Evolutionary conservation across 2,329 filamentous ascomycete genomes (phyloP).

Genomic region (Aspergillus sp.): DNA sequence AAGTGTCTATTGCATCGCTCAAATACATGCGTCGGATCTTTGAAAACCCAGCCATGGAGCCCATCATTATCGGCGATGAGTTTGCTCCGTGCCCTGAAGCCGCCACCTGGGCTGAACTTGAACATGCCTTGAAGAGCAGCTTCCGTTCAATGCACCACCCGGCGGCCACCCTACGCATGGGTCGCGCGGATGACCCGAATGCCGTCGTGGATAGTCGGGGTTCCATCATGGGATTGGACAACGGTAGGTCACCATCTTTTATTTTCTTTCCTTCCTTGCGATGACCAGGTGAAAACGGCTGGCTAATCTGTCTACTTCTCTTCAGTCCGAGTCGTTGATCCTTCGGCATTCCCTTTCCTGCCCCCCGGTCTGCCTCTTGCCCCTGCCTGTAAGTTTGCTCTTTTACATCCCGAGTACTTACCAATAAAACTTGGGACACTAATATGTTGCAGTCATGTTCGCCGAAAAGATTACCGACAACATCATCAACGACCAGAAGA

Average conservation of each 20-base stretch:
- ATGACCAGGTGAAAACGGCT: too few relatives aligned
- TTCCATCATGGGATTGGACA: not conserved
- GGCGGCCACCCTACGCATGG: not conserved
- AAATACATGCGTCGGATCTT: not conserved
- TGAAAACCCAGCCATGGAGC: not conserved
- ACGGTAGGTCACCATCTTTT: not conserved
- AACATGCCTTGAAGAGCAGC: not conserved
- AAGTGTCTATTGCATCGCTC: not conserved
- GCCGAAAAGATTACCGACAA: not conserved
- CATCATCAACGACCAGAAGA: not conserved
- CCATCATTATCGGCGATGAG: not conserved
- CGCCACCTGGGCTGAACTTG: not conserved
- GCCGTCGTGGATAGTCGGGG: not conserved
- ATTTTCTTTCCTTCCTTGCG: too few relatives aligned
- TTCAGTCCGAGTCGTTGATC: not conserved
- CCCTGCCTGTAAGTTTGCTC: not conserved
- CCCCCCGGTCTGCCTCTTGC: not conserved
- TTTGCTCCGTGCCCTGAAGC: not conserved
- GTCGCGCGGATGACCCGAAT: not conserved
- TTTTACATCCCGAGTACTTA: accelerated
- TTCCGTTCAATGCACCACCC: not conserved
- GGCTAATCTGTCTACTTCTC: not conserved
- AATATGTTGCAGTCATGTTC: not conserved
- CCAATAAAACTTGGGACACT: not conserved
- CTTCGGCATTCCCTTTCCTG: not conserved